A percentile compares a stretch with the other conserved stretches of the same genome.
Evolutionary conservation across 306 rosid species (phyloP).

Genomic region (Alnus rubra): DNA sequence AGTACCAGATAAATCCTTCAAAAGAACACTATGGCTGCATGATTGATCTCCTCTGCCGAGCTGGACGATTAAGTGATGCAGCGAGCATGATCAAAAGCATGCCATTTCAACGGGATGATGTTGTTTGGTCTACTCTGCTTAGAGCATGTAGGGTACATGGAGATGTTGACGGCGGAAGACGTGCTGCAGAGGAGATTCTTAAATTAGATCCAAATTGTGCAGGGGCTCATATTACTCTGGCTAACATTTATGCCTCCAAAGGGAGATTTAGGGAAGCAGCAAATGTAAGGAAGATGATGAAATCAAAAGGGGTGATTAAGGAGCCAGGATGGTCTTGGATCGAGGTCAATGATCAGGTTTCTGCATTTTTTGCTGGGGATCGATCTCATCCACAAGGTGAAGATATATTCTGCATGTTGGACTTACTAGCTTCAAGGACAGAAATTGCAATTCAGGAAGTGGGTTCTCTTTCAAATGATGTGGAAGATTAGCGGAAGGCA

Average conservation of each 20-base stretch:
- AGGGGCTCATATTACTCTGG: constrained; percentile 69
- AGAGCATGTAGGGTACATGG: constrained; percentile 70
- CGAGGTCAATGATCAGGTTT: constrained; percentile 50
- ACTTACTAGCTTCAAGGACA: constrained; percentile 43
- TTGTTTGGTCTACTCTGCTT: constrained; percentile 83
- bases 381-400: constrained; percentile 57
- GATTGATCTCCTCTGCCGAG: constrained; percentile 84
- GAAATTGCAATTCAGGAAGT: constrained; percentile 39
- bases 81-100: constrained; percentile 58
- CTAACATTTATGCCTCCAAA: constrained; percentile 64
- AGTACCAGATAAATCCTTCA: constrained; percentile 55
- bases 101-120: constrained; percentile 63
- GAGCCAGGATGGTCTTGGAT: constrained; percentile 91
- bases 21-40: constrained; percentile 81
- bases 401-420: constrained; percentile 48
- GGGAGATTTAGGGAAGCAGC: constrained; percentile 80
- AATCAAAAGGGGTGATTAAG: constrained; percentile 70
- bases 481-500: constrained; percentile 37
- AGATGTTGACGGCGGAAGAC: constrained; percentile 61
- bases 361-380: constrained; percentile 65
- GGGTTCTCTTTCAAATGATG: constrained; percentile 30
- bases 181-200: constrained; percentile 64
- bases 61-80: constrained; percentile 68
- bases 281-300: constrained; percentile 63
- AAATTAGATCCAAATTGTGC: constrained; percentile 62